Evolutionary conservation across 352 stramenopile species (phyloP).

Genomic region (Globisporangium echinulatum): DNA sequence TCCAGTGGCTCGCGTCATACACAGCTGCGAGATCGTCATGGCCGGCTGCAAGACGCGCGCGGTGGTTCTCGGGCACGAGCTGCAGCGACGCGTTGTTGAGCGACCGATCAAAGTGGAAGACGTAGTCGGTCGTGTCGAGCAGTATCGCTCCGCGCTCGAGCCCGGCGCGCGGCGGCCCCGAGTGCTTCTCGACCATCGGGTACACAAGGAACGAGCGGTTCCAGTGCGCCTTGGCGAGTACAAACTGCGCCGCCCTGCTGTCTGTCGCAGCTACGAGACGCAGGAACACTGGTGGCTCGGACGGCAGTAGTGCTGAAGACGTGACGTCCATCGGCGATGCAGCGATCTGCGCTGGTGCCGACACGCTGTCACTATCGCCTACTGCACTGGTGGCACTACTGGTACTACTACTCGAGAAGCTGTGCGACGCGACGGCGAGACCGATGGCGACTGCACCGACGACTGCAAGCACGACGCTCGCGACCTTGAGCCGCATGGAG

Average conservation of each 20-base stretch:
- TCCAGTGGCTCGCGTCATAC: conserved; percentile 64
- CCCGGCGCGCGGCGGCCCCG: conserved; percentile 28
- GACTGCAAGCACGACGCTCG: conserved; percentile 11
- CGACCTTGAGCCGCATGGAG: conserved; percentile 12
- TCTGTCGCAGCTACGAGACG: conserved; percentile 26
- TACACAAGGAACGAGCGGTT: conserved; percentile 70
- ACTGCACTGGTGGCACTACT: too few relatives aligned
- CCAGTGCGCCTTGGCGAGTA: conserved; percentile 48
- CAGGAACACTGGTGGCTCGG: conserved; percentile 23
- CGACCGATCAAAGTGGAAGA: conserved; percentile 63
- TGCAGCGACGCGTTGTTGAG: conserved; percentile 27
- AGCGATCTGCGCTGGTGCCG: background rate
- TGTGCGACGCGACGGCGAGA: conserved; percentile 6
- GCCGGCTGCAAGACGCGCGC: conserved; percentile 19
- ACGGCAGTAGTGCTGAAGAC: background rate
- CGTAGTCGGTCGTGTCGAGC: conserved; percentile 51
- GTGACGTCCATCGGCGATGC: background rate
- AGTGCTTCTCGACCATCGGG: conserved; percentile 53
- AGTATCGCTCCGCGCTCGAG: conserved; percentile 48
- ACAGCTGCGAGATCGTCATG: conserved; percentile 33
- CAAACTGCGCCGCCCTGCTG: conserved; percentile 27
- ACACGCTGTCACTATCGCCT: background rate
- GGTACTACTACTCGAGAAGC: background rate
- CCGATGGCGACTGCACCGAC: conserved; percentile 15
- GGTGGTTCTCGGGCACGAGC: conserved; percentile 56